A percentile compares a stretch with the other conserved stretches of the same genome.
These are phyloP conservation scores for Cryomyces minteri DNA, from an alignment of 495 filamentous ascomycete genomes.

Conservation along the genomic window DNA sequence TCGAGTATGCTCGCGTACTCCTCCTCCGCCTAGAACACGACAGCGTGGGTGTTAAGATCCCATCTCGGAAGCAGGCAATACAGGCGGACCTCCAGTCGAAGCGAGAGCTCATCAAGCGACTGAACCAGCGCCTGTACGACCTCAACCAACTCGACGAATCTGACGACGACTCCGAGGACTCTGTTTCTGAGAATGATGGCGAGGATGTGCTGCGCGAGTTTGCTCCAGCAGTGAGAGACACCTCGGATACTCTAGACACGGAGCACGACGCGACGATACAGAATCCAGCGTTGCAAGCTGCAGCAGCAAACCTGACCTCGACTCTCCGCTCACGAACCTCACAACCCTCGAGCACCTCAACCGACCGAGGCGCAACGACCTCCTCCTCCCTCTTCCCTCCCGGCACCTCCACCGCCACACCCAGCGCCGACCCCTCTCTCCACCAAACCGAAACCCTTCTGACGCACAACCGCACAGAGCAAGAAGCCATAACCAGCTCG, in stretches of 20 bases:
- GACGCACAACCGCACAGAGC: constrained; percentile 53
- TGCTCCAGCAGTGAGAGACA: constrained; percentile 11
- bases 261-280: constrained; percentile 3
- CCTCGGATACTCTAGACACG: constrained; percentile 11
- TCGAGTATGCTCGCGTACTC: constrained; percentile 60
- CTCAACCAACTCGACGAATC: constrained; percentile 34
- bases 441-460: constrained; percentile 45
- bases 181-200: constrained; percentile 2
- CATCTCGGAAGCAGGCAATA: constrained; percentile 41
- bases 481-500: constrained; percentile 66
- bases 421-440: constrained; percentile 2
- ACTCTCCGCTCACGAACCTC: constrained; percentile 16
- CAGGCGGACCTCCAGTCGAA: constrained; percentile 49
- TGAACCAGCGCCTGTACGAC: constrained; percentile 19
- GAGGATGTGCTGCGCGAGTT: constrained; percentile 10
- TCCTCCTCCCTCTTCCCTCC: constrained; percentile 11
- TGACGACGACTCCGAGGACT: constrained; percentile 7
- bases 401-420: constrained; percentile 8
- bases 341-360: constrained; percentile 3
- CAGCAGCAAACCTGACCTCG: constrained; percentile 9
- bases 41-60: constrained; percentile 41
- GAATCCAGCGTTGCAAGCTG: constrained; percentile 6
- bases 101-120: constrained; percentile 29
- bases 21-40: constrained; percentile 64
- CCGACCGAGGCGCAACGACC: constrained; percentile 9